These are phyloP conservation scores for Rosa chinensis DNA, from an alignment of 306 rosid species.

Conservation along the genomic window DNA sequence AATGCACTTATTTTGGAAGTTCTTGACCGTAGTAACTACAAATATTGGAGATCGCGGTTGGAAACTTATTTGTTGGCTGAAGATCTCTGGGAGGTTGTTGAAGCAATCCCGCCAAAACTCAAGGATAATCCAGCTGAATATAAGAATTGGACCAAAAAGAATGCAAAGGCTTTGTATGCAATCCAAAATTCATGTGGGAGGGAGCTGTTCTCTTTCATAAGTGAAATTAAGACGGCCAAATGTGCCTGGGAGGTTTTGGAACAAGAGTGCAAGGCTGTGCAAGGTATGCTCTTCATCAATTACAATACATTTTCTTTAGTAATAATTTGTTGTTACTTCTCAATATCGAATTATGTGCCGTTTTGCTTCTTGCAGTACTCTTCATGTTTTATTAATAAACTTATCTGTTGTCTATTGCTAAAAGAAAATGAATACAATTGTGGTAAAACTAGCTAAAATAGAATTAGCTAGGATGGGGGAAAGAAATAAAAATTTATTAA, in stretches of 20 bases:
- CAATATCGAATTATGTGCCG: too few relatives aligned
- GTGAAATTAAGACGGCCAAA: not conserved
- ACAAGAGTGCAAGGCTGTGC: not conserved
- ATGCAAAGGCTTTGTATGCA: not conserved
- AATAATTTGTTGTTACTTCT: too few relatives aligned
- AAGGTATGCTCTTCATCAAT: not conserved
- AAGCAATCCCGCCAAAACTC: not conserved
- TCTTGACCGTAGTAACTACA: not conserved
- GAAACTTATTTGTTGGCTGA: not conserved
- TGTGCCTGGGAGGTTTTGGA: constrained; percentile 11
- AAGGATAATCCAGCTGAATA: not conserved
- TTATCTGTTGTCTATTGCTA: too few relatives aligned
- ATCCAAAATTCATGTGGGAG: not conserved
- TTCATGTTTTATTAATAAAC: too few relatives aligned
- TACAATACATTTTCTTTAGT: too few relatives aligned
- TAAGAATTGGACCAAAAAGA: not conserved
- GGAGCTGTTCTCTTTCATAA: not conserved
- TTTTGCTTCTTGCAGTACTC: too few relatives aligned
- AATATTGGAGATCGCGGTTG: not conserved
- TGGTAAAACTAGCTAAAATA: too few relatives aligned
- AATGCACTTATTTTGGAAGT: not conserved
- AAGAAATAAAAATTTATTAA: too few relatives aligned
- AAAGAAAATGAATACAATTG: too few relatives aligned
- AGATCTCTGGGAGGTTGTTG: not conserved
- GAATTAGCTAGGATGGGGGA: too few relatives aligned